Base-by-base conservation (phyloP, 2,329 filamentous ascomycete genomes). In the Sporothrix humicola region DNA sequence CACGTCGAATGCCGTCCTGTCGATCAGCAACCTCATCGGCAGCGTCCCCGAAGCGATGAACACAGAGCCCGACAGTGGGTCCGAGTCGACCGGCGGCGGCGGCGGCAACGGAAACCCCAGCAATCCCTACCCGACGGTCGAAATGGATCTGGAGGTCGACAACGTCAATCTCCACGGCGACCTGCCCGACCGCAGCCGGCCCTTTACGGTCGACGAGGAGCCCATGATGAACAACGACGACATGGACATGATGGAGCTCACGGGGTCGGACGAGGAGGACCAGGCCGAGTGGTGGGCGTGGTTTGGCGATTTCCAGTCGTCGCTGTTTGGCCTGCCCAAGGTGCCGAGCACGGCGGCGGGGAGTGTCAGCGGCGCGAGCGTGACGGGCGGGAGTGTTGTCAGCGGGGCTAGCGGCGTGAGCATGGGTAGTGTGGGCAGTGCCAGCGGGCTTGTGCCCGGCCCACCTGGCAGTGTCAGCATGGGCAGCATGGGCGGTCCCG, bases 231-330 rank as follows among this genome's bases (percentile, higher is more conserved):
- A 26, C 46, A 37, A 50, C 37, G 63, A 61, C 10, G 48, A 50
- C 48, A 54, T 52, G 73, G 61, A 63, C 61, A 58, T 69, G 72
- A 59, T 72, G 44, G 73, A 75, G 48, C 5, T 58, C 17, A 48
- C 69, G 15, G 73, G 63, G 15, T 56, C 69, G 6, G 72, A 59
- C 23, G 66, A 56, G 23, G 54, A 72, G 20, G 72, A 69, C 10
- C 75, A 76, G 68, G 71, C 71, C 31, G 75, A 77, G 20, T 77
- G 76, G 76, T 76, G 74, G 75, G 58, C 69, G 2, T 77, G 76
- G 76, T 77, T 74, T 20, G 48, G 69, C 12, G 70, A 71, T 17
- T 37, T 77, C 15, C 73, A 72, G 61, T 15, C 59, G 23, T 54
- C 69, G 17, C 46, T 75, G 44, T 20, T 75, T 37, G 69, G 68